phyloP scores from a whole-genome alignment of 257 asterid species.

The Galeopsis tetrahit region DNA sequence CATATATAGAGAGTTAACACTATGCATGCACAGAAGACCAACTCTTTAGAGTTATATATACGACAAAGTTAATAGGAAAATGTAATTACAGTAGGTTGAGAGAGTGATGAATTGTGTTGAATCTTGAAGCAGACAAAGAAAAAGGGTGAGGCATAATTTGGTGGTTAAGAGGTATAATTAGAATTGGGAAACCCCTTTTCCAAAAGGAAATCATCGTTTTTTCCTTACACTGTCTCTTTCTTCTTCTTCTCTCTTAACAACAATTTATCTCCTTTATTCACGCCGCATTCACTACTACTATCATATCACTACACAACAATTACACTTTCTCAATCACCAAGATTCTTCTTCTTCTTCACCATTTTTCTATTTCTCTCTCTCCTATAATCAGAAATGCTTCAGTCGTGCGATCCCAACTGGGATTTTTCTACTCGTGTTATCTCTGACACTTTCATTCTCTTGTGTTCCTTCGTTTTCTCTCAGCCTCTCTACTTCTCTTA shows the following conservation, averaged over 20 bases:
- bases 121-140: neutral
- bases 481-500: constrained; percentile 66
- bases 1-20: too few relatives aligned
- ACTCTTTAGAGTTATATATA: too few relatives aligned
- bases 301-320: constrained; percentile 26
- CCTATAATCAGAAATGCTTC: constrained; percentile 46
- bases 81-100: too few relatives aligned
- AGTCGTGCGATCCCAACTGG: constrained; percentile 43
- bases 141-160: constrained; percentile 13
- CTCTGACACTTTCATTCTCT: constrained; percentile 39
- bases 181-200: neutral
- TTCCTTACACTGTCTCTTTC: constrained; percentile 2
- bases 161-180: constrained; percentile 22
- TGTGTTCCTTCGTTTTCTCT: constrained; percentile 51
- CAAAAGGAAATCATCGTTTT: constrained; percentile 26
- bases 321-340: constrained; percentile 31
- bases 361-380: constrained; percentile 30
- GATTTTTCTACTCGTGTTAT: constrained; percentile 44
- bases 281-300: constrained; percentile 61
- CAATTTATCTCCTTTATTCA: constrained; percentile 52
- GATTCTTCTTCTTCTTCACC: constrained; percentile 36
- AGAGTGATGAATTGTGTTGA: neutral
- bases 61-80: too few relatives aligned
- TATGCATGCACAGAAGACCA: too few relatives aligned
- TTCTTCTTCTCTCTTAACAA: constrained; percentile 4